A percentile compares a stretch with the other conserved stretches of the same genome.
Evolutionary conservation across 371 early-diverging fungal species (phyloP).

Genomic region (Nematocida sp.): DNA sequence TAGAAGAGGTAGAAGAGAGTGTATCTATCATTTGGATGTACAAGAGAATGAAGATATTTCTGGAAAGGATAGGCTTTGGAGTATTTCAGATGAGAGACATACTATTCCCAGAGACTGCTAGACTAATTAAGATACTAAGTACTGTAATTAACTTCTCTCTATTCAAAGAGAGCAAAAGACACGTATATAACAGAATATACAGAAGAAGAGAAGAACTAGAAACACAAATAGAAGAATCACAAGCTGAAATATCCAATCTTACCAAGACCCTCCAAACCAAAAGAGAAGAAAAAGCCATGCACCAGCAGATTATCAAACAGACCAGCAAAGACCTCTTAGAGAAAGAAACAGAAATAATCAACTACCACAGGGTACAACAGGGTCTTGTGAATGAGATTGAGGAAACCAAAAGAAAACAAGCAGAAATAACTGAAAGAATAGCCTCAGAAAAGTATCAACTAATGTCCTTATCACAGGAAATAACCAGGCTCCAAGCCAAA

Average conservation of each 20-base stretch:
- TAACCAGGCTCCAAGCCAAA: constrained; percentile 31
- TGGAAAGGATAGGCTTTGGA: constrained; percentile 36
- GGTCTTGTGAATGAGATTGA: constrained; percentile 10
- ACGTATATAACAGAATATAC: constrained; percentile 23
- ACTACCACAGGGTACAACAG: constrained; percentile 39
- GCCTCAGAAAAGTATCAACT: constrained; percentile 24
- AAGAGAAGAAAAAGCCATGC: constrained; percentile 1
- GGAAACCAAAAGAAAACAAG: constrained; percentile 15
- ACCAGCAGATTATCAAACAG: background rate
- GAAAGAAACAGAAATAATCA: constrained; percentile 40
- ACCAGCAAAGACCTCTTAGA: background rate
- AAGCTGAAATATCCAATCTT: background rate
- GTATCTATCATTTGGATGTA: constrained; percentile 3
- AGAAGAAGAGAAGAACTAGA: constrained; percentile 45
- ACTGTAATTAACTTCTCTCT: constrained; percentile 30
- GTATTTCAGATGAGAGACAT: constrained; percentile 18
- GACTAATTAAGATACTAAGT: constrained; percentile 35
- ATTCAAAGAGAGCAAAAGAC: constrained; percentile 47
- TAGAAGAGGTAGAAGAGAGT: constrained; percentile 17
- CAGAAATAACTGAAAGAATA: background rate
- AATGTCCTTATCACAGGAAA: constrained; percentile 21
- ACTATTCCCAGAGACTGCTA: constrained; percentile 11
- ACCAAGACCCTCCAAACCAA: background rate
- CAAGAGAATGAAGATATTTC: constrained; percentile 19
- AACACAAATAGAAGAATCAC: constrained; percentile 23